Base-by-base conservation (phyloP, 202 grass and related monocot species). In the Panicum hallii region DNA sequence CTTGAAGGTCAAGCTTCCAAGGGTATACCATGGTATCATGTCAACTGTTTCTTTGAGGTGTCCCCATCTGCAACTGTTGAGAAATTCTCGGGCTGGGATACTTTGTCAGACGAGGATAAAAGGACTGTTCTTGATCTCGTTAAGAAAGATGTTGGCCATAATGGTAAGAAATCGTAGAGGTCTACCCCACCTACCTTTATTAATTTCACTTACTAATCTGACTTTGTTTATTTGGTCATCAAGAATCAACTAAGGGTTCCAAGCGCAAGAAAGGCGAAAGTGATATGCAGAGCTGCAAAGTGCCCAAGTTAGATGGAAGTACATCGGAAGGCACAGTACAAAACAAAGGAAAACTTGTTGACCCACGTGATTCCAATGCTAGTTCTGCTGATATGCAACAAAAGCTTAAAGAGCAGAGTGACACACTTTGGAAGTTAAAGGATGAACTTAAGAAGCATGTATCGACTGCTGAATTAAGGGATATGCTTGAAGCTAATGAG, bases 361-460 rank as follows among this genome's bases (percentile, higher is more conserved):
- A 58, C 56, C 34, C 89, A 87, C 47, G 55, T 83, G 48, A 70
- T 54, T 71, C 76, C 36, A 75, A 62, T 86, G 45, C 81, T 84
- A 75, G 43, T 79, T 88, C 74, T 62, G 52, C 47, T 85, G 89
- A 90, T 52, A 64, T 93, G 70, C 86, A 92, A 52, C 82, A 88
- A 68, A 90, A 88, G 75, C 86, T 98, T 74, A 95, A 92, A 81
- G 88, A 84, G 74, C 96, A 98, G 80, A 98, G 88, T 80, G 93
- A 94, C 32, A 71, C 90, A 43, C 77, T 98, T 38, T 98, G 96
- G 96, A 89, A 92, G 75, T 89, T 98, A 71, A 98, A 95, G 67
- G 96, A 98, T 87, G 91, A 95, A 72, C 91, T 98, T 72, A 98
- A 92, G 49, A 95, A 86, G 54, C 80, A 95, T 63, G 86, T 98